Evolutionary conservation across 441 rosid genomes (phyloP).

Genomic region (Populus hybrid): DNA sequence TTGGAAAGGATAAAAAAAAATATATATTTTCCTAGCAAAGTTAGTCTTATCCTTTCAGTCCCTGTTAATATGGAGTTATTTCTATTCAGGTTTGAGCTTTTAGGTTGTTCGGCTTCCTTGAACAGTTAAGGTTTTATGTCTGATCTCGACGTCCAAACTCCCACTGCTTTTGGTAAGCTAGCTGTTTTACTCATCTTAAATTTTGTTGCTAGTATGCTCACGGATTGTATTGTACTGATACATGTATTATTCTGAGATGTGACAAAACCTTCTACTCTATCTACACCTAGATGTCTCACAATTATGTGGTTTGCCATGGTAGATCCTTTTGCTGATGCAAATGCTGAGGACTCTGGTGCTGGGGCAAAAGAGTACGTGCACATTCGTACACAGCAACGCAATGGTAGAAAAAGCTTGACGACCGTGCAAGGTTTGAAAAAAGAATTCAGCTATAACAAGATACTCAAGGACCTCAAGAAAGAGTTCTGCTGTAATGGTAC

Average conservation of each 20-base stretch:
- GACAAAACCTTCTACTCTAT: not conserved
- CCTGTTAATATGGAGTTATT: constrained; percentile 6
- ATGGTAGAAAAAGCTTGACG: constrained; percentile 92
- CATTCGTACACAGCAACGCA: constrained; percentile 81
- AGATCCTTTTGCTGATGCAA: constrained; percentile 95
- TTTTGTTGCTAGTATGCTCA: not conserved
- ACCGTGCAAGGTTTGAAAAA: constrained; percentile 96
- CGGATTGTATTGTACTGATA: not conserved
- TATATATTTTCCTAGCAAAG: not conserved
- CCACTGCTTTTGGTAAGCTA: constrained; percentile 70
- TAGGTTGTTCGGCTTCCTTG: constrained; percentile 38
- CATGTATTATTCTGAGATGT: not conserved
- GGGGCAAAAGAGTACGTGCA: constrained; percentile 87
- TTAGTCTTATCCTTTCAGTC: not conserved
- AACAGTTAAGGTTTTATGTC: constrained; percentile 78
- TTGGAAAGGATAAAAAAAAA: too few relatives aligned
- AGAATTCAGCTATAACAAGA: constrained; percentile 85
- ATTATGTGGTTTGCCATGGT: not conserved
- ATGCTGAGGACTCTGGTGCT: constrained; percentile 87
- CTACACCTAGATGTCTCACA: not conserved
- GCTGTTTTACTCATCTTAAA: not conserved
- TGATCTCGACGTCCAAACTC: constrained; percentile 80
- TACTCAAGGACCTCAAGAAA: constrained; percentile 91
- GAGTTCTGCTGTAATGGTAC: constrained; percentile 98
- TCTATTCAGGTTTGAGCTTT: constrained; percentile 51